Evolutionary conservation across 2,329 filamentous ascomycete genomes (phyloP).

Genomic region (Colletotrichum sp.): DNA sequence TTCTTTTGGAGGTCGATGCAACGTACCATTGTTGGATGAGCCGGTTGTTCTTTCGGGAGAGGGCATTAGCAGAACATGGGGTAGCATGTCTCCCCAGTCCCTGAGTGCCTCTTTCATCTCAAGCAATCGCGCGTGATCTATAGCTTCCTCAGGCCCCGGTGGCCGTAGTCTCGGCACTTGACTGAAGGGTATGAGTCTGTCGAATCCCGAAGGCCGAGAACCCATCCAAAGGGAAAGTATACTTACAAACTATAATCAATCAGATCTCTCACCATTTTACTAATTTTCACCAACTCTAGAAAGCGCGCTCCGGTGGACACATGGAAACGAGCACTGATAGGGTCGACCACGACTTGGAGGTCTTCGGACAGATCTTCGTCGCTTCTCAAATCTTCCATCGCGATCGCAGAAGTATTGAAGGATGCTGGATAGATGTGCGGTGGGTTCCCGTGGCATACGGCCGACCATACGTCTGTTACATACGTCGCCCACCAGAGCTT

Average conservation of each 20-base stretch:
- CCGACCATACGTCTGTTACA: conserved; percentile 48
- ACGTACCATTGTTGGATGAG: conserved; percentile 25
- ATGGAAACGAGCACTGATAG: conserved; percentile 33
- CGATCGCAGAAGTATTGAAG: conserved; percentile 42
- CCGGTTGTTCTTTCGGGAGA: neutral
- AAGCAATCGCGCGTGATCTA: conserved; percentile 24
- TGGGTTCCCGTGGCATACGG: conserved; percentile 51
- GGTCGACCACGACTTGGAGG: conserved; percentile 38
- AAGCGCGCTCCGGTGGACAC: conserved; percentile 42
- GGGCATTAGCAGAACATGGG: conserved; percentile 37
- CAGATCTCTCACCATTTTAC: conserved; percentile 33
- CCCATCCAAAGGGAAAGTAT: neutral
- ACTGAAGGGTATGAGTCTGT: conserved; percentile 21
- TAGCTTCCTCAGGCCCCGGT: conserved; percentile 20
- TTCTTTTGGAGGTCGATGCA: neutral
- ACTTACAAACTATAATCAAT: conserved; percentile 39
- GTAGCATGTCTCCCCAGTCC: conserved; percentile 40
- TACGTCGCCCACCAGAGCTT: conserved; percentile 53
- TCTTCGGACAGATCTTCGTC: conserved; percentile 46
- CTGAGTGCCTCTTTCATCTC: conserved; percentile 32
- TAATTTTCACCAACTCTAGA: conserved; percentile 36
- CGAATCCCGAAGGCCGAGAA: neutral
- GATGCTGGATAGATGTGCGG: conserved; percentile 46
- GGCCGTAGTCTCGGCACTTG: conserved; percentile 27
- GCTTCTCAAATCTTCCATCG: conserved; percentile 45